Evolutionary conservation across 352 stramenopile genomes (phyloP).

Genomic region (Albugo candida): DNA sequence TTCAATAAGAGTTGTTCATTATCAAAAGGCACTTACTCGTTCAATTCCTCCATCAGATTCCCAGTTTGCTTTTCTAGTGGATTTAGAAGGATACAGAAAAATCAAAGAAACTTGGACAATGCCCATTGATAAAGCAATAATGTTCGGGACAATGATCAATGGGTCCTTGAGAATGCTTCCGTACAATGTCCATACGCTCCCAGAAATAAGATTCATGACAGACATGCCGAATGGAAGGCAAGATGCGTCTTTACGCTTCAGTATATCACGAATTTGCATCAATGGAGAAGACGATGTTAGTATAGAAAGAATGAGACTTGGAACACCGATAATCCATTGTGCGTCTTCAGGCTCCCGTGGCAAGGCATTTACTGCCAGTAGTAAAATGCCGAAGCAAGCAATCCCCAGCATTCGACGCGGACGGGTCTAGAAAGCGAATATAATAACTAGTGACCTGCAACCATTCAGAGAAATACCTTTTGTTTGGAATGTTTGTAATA

Average conservation of each 20-base stretch:
- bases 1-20: no score
- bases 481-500: conserved; percentile 39
- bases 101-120: conserved; percentile 51
- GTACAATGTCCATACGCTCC: conserved; percentile 45
- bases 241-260: conserved; percentile 39
- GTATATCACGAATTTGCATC: conserved; percentile 43
- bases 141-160: conserved; percentile 48
- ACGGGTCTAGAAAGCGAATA: conserved; percentile 6
- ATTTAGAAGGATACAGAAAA: conserved; percentile 16
- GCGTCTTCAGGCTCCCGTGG: conserved; percentile 21
- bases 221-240: conserved; percentile 58
- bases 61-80: no score
- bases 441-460: neutral
- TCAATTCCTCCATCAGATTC: no score
- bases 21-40: no score
- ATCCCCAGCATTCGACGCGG: conserved; percentile 21
- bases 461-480: conserved; percentile 5
- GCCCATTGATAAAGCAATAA: conserved; percentile 47
- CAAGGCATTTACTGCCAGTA: conserved; percentile 28
- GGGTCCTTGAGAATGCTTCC: conserved; percentile 37
- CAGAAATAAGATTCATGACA: conserved; percentile 52
- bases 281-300: conserved; percentile 47
- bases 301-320: conserved; percentile 49
- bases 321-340: conserved; percentile 47
- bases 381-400: conserved; percentile 23